A percentile compares a stretch with the other conserved stretches of the same genome.
These are phyloP conservation scores for Aureobasidium zeae DNA, from an alignment of 2,329 filamentous ascomycete species.

Conservation along the genomic window DNA sequence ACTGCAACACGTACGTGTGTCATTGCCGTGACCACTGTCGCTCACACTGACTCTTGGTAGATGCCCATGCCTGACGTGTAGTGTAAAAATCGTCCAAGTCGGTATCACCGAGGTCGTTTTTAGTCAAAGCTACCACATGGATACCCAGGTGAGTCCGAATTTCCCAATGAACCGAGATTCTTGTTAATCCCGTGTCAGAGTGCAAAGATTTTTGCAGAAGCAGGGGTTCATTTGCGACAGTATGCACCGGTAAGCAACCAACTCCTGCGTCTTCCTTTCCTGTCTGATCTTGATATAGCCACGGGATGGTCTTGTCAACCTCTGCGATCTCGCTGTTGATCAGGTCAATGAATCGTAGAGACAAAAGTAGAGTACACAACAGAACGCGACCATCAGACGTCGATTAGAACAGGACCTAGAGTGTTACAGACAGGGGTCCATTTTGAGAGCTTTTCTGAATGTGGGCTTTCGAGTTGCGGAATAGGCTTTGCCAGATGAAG, in stretches of 20 bases:
- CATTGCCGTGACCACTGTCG: conserved; percentile 58
- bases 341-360: no score
- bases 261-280: background rate
- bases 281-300: conserved; percentile 18
- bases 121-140: conserved; percentile 89
- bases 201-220: conserved; percentile 70
- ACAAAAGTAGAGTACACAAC: background rate
- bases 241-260: conserved; percentile 64
- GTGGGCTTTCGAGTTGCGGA: conserved; percentile 89
- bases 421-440: conserved; percentile 4
- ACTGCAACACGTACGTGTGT: conserved; percentile 64
- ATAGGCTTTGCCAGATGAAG: conserved; percentile 97
- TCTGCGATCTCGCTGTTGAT: conserved; percentile 16
- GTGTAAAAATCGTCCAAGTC: conserved; percentile 96
- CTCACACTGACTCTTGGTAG: conserved; percentile 71
- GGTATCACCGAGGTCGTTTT: conserved; percentile 95
- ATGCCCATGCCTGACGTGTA: conserved; percentile 93
- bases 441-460: conserved; percentile 34
- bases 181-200: conserved; percentile 39
- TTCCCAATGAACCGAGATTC: background rate
- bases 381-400: background rate
- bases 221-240: conserved; percentile 76
- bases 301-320: conserved; percentile 28
- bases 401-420: no score
- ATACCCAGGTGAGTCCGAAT: conserved; percentile 48